Percentiles rank a stretch among this genome's conserved stretches.
Conservation (phyloP, 163 green algal genomes). For the Chlorella variabilis region DNA sequence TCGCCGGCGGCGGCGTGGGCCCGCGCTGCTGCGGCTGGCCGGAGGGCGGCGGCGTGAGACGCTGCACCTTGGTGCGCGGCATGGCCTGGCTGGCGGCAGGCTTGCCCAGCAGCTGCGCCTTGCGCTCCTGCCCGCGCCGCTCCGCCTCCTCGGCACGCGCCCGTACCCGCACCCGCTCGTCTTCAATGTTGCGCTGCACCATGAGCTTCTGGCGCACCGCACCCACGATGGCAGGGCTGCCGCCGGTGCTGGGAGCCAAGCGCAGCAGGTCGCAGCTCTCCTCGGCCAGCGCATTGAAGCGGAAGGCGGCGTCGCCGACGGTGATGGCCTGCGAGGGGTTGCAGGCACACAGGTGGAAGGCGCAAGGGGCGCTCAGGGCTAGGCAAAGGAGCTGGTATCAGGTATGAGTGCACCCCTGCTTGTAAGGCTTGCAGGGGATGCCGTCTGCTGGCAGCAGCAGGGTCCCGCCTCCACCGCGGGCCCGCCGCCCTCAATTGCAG, state of each 20-base stretch:
- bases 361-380: too few species aligned
- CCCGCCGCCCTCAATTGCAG: too few species aligned
- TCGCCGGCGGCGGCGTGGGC: not conserved
- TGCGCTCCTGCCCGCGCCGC: slow-evolving; percentile 17
- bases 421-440: too few species aligned
- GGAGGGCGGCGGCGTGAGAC: not conserved
- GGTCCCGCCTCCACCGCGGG: too few species aligned
- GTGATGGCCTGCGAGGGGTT: slow-evolving; percentile 25
- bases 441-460: too few species aligned
- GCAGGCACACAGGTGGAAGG: not conserved
- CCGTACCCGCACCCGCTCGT: slow-evolving; percentile 30
- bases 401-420: too few species aligned
- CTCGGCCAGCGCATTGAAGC: slow-evolving; percentile 19
- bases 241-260: not conserved
- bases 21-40: not conserved
- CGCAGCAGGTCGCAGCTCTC: slow-evolving; percentile 35
- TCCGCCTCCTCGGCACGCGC: slow-evolving; percentile 29
- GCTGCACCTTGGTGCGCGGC: not conserved
- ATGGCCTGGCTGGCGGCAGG: not conserved
- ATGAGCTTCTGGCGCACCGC: slow-evolving; percentile 36
- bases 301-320: slow-evolving; percentile 15
- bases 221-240: not conserved
- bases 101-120: slow-evolving; percentile 30
- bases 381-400: too few species aligned
- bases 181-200: slow-evolving; percentile 26